Percentiles rank a stretch among this genome's conserved stretches.
Evolutionary conservation across 192 early-diverging fungal genomes (phyloP).

Genomic region (Diversispora eburnea): DNA sequence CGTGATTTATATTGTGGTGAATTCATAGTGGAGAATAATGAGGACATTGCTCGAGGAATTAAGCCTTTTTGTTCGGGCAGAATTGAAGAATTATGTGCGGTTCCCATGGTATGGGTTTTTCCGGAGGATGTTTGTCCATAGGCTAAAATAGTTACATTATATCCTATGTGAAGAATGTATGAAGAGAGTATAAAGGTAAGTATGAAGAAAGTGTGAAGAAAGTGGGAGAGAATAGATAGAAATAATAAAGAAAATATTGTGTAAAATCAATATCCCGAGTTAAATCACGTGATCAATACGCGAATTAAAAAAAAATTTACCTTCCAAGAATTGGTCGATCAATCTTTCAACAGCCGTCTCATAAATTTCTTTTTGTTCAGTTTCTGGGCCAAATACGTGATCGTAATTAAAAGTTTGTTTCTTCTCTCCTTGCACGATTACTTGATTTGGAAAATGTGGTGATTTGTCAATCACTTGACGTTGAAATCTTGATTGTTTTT

Average conservation of each 20-base stretch:
- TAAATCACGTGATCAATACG: no score
- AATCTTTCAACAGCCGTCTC: slow-evolving; percentile 38
- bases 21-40: slow-evolving; percentile 51
- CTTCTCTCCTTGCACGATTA: neutral
- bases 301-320: slow-evolving; percentile 31
- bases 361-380: slow-evolving; percentile 61
- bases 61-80: slow-evolving; percentile 50
- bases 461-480: neutral
- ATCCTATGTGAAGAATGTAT: slow-evolving; percentile 49
- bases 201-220: neutral
- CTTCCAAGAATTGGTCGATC: slow-evolving; percentile 48
- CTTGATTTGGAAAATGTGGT: neutral
- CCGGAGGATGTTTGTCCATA: slow-evolving; percentile 92
- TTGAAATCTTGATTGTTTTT: slow-evolving; percentile 8
- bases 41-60: slow-evolving; percentile 66
- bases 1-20: slow-evolving; percentile 30
- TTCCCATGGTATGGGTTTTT: slow-evolving; percentile 97
- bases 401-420: slow-evolving; percentile 56
- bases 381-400: slow-evolving; percentile 57
- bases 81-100: slow-evolving; percentile 42
- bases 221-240: neutral
- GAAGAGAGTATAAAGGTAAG: neutral
- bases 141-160: slow-evolving; percentile 92
- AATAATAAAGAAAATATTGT: neutral
- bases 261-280: neutral